Percentiles rank a stretch among this genome's conserved stretches.
phyloP scores from a whole-genome alignment of 495 filamentous ascomycete species.

The Lentithecium fluviatile region DNA sequence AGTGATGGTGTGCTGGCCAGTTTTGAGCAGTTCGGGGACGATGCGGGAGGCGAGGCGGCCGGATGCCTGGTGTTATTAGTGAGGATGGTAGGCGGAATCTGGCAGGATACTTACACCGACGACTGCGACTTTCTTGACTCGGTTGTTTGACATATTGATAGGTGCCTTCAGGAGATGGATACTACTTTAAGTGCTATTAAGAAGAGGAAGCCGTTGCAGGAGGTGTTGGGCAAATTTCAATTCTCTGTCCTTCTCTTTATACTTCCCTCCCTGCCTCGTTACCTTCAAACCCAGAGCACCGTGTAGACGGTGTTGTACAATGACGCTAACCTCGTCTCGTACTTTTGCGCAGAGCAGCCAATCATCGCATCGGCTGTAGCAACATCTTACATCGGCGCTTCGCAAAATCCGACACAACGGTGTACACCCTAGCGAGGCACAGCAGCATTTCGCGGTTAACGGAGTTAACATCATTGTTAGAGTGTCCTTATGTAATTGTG shows the following conservation, averaged over 20 bases:
- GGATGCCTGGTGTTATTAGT: slow-evolving; percentile 12
- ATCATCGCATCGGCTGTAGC: too few relatives aligned
- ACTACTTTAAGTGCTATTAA: not conserved
- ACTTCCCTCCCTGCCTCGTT: not conserved
- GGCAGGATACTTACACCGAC: slow-evolving; percentile 45
- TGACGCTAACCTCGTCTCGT: not conserved
- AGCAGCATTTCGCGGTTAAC: too few relatives aligned
- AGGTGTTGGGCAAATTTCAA: too few relatives aligned
- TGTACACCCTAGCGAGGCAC: too few relatives aligned
- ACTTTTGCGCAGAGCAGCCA: not conserved
- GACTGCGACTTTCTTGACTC: slow-evolving; percentile 51
- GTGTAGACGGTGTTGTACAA: not conserved
- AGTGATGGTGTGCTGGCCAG: slow-evolving; percentile 28
- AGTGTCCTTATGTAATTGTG: too few relatives aligned
- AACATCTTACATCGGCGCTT: too few relatives aligned
- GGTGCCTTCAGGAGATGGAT: not conserved
- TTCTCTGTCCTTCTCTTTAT: too few relatives aligned
- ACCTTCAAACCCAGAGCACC: not conserved
- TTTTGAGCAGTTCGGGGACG: slow-evolving; percentile 16
- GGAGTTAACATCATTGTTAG: too few relatives aligned
- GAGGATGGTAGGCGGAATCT: not conserved
- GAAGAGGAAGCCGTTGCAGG: not conserved
- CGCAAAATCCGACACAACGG: too few relatives aligned
- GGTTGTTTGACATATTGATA: slow-evolving; percentile 34
- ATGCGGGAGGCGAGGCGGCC: slow-evolving; percentile 18